A percentile compares a stretch with the other conserved stretches of the same genome.
Conservation (phyloP, 306 rosid species). For the Fagus crenata region DNA sequence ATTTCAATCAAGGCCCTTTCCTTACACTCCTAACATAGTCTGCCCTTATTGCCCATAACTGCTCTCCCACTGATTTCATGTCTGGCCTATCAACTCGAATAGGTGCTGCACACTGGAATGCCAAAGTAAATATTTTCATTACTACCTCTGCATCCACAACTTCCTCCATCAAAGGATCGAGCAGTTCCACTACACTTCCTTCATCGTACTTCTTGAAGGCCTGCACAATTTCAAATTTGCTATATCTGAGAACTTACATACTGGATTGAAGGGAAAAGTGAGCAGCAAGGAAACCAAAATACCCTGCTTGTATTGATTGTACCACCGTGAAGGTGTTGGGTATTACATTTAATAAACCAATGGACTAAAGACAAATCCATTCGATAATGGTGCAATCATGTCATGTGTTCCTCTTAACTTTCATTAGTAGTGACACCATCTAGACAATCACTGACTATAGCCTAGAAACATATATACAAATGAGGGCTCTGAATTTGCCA, state of each 20-base stretch:
- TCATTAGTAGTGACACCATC: not conserved
- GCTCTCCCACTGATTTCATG: constrained; percentile 86
- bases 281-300: not conserved
- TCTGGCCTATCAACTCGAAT: constrained; percentile 74
- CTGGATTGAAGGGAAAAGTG: not conserved
- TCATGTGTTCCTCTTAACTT: not conserved
- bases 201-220: constrained; percentile 69
- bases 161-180: constrained; percentile 79
- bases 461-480: not conserved
- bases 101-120: constrained; percentile 86
- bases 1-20: constrained; percentile 36
- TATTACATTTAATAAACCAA: too few species aligned
- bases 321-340: too few species aligned
- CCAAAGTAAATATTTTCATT: constrained; percentile 65
- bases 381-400: too few species aligned
- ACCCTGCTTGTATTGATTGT: too few species aligned
- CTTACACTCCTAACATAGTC: constrained; percentile 60
- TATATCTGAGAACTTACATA: constrained; percentile 8
- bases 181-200: constrained; percentile 50
- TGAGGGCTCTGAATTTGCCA: not conserved
- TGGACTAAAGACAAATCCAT: too few species aligned
- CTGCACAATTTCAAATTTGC: constrained; percentile 42
- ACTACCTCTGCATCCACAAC: constrained; percentile 54
- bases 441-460: not conserved
- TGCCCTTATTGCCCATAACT: constrained; percentile 86